Conservation (phyloP, 371 early-diverging fungal species). For the Basidiobolus meristosporus region DNA sequence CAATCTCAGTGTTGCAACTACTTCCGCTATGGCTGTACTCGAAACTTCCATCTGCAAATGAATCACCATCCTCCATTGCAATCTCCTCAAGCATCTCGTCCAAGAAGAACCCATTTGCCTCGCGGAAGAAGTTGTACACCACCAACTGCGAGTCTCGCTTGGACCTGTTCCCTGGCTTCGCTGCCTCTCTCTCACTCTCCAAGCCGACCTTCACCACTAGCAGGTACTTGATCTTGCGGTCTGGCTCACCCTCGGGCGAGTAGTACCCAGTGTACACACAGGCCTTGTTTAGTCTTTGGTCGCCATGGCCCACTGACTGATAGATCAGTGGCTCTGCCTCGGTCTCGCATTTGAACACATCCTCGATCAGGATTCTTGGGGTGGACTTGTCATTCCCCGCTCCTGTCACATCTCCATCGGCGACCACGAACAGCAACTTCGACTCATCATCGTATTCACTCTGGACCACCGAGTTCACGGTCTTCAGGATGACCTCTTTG, state of each 20-base stretch:
- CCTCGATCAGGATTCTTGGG: slow-evolving; percentile 84
- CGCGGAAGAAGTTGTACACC: slow-evolving; percentile 93
- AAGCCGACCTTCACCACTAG: slow-evolving; percentile 86
- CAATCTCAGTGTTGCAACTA: no score
- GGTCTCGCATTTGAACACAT: slow-evolving; percentile 65
- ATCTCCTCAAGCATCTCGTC: slow-evolving; percentile 20
- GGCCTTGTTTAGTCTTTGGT: slow-evolving; percentile 82
- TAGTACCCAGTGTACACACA: slow-evolving; percentile 95
- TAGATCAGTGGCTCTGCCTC: slow-evolving; percentile 83
- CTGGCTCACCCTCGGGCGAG: slow-evolving; percentile 52
- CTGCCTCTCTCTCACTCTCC: slow-evolving; percentile 39
- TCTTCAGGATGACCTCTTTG: slow-evolving; percentile 64
- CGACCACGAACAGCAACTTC: slow-evolving; percentile 79
- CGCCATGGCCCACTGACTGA: slow-evolving; percentile 77
- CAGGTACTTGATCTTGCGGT: slow-evolving; percentile 68
- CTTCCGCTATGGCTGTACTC: slow-evolving; percentile 13
- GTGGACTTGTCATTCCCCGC: slow-evolving; percentile 92
- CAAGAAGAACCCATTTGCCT: slow-evolving; percentile 57
- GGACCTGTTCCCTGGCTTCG: slow-evolving; percentile 91
- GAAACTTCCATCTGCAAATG: slow-evolving; percentile 72
- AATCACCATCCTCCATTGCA: no score
- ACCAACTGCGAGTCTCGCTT: slow-evolving; percentile 99
- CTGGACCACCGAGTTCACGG: slow-evolving; percentile 80
- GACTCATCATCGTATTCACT: slow-evolving; percentile 85
- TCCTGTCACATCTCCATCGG: slow-evolving; percentile 85